phyloP scores from a whole-genome alignment of 768 basidiomycete species.

The Rhizopogon rudus region DNA sequence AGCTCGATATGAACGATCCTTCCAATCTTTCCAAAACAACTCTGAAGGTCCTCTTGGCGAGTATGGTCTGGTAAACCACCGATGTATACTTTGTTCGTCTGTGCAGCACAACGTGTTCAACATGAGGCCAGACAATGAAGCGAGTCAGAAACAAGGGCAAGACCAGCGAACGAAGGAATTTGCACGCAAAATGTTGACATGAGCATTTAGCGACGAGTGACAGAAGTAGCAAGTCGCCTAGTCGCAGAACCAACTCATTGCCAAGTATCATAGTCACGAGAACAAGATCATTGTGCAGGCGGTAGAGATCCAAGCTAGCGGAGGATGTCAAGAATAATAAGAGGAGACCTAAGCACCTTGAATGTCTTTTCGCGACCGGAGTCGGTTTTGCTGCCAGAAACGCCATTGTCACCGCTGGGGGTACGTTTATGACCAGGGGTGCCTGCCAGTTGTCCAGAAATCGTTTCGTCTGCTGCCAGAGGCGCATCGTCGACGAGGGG shows the following conservation, averaged over 20 bases:
- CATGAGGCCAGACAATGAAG: constrained; percentile 51
- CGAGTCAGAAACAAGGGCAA: constrained; percentile 37
- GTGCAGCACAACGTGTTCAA: constrained; percentile 60
- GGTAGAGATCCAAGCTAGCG: constrained; percentile 20
- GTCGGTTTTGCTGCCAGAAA: constrained; percentile 40
- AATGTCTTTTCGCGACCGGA: constrained; percentile 66
- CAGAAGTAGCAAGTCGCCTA: constrained; percentile 4
- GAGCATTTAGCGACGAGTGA: constrained; percentile 3
- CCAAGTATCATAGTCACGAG: constrained; percentile 9
- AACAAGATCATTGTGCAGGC: constrained; percentile 8
- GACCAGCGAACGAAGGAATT: constrained; percentile 26
- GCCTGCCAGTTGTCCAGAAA: constrained; percentile 1
- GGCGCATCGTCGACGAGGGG: constrained; percentile 41
- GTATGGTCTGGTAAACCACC: constrained; percentile 87
- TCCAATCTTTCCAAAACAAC: constrained; percentile 84
- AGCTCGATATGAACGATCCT: constrained; percentile 71
- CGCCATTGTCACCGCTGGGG: constrained; percentile 34
- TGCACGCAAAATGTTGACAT: constrained; percentile 1
- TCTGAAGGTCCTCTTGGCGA: constrained; percentile 78
- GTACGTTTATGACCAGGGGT: constrained; percentile 31
- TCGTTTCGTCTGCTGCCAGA: constrained; percentile 19
- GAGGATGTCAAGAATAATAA: constrained; percentile 28
- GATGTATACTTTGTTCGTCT: constrained; percentile 93
- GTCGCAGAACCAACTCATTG: constrained; percentile 1
- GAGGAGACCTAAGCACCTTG: constrained; percentile 81